Evolutionary conservation across 805 yeast genomes (phyloP).

Genomic region (Wickerhamiella musiphila): DNA sequence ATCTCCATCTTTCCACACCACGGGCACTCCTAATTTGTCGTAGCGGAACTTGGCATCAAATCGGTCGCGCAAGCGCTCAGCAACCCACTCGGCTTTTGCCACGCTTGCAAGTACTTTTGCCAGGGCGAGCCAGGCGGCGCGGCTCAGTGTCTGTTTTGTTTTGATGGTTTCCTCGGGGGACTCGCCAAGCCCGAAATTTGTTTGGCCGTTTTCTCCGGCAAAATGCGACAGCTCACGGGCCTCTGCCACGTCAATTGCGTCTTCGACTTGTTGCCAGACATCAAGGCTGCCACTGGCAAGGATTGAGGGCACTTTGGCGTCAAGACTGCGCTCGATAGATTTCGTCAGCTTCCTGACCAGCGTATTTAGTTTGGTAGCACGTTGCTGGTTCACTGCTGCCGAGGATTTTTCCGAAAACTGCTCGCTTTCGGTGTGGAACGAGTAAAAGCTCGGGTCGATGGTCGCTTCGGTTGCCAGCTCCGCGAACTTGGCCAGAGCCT

Average conservation of each 20-base stretch:
- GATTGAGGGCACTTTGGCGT: conserved; percentile 30
- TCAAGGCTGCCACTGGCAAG: conserved; percentile 33
- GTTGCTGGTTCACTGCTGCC: conserved; percentile 20
- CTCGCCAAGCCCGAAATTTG: conserved; percentile 54
- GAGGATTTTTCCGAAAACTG: conserved; percentile 21
- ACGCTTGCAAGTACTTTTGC: conserved; percentile 41
- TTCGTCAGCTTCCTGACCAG: conserved; percentile 23
- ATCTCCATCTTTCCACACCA: conserved; percentile 53
- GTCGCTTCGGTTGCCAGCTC: conserved; percentile 24
- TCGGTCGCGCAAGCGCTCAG: conserved; percentile 49
- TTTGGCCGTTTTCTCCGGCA: conserved; percentile 15
- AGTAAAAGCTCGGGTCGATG: conserved; percentile 17
- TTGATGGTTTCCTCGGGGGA: conserved; percentile 25
- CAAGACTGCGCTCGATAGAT: conserved; percentile 11
- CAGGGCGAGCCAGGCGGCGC: conserved; percentile 49
- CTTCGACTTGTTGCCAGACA: conserved; percentile 45
- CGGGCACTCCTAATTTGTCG: conserved; percentile 68
- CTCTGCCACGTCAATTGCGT: conserved; percentile 26
- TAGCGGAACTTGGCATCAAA: conserved; percentile 75
- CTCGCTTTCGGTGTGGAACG: conserved; percentile 12
- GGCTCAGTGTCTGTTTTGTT: conserved; percentile 29
- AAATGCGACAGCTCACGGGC: conserved; percentile 20
- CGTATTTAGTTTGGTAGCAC: conserved; percentile 26
- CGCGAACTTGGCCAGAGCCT: conserved; percentile 17
- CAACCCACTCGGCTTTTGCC: conserved; percentile 47